A percentile compares a stretch with the other conserved stretches of the same genome.
phyloP scores from a whole-genome alignment of 495 filamentous ascomycete species.

The Pseudevernia furfuracea region DNA sequence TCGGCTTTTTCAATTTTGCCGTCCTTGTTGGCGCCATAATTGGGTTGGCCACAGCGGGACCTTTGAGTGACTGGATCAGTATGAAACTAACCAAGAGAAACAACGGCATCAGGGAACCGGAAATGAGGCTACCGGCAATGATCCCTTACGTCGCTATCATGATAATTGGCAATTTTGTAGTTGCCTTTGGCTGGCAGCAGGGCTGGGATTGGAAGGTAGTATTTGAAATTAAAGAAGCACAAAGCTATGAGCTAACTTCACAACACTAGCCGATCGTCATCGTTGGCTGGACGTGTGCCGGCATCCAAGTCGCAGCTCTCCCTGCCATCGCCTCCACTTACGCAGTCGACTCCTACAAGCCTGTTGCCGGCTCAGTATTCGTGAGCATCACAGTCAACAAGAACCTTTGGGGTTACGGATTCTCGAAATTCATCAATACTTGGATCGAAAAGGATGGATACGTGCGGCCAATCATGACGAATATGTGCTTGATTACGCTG shows the following conservation, averaged over 20 bases:
- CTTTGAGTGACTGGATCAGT: slow-evolving; percentile 52
- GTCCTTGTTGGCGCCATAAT: slow-evolving; percentile 44
- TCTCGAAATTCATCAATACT: slow-evolving; percentile 41
- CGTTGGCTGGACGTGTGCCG: slow-evolving; percentile 46
- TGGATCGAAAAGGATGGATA: slow-evolving; percentile 35
- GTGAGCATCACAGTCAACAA: slow-evolving; percentile 56
- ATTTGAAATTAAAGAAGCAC: too few relatives aligned
- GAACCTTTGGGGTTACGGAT: slow-evolving; percentile 50
- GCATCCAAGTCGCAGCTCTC: slow-evolving; percentile 51
- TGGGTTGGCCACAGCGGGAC: slow-evolving; percentile 51
- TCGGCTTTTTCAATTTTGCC: slow-evolving; percentile 45
- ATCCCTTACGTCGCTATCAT: slow-evolving; percentile 52
- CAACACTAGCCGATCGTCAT: slow-evolving; percentile 36
- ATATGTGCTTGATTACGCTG: slow-evolving; percentile 45
- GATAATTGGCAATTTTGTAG: slow-evolving; percentile 53
- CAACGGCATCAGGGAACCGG: slow-evolving; percentile 57
- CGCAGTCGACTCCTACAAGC: slow-evolving; percentile 58
- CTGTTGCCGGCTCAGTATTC: slow-evolving; percentile 51
- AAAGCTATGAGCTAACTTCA: slow-evolving; percentile 6
- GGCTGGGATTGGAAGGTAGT: slow-evolving; percentile 48
- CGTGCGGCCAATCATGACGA: slow-evolving; percentile 45
- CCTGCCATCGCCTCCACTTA: slow-evolving; percentile 42
- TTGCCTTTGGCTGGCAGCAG: slow-evolving; percentile 52
- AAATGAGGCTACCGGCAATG: slow-evolving; percentile 59
- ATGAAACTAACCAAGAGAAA: slow-evolving; percentile 51